Evolutionary conservation across 495 filamentous ascomycete genomes (phyloP).

Genomic region (Aspergillus bertholletiae): DNA sequence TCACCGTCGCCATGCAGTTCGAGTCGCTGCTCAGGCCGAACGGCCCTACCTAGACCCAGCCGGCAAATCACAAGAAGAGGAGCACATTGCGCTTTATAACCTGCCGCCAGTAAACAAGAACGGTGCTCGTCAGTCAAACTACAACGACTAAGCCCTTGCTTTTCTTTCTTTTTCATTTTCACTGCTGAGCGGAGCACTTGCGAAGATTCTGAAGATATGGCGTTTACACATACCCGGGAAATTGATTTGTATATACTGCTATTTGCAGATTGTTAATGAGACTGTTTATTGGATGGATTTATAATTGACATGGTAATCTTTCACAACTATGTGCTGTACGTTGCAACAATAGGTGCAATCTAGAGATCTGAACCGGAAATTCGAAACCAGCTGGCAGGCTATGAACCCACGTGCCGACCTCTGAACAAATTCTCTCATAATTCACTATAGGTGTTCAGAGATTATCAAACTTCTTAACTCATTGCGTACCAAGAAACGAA

Average conservation of each 20-base stretch:
- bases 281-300: neutral
- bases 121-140: constrained; percentile 57
- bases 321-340: neutral
- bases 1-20: constrained; percentile 59
- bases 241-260: neutral
- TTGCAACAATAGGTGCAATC: neutral
- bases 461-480: no score
- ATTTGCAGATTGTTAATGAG: neutral
- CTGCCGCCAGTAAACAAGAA: constrained; percentile 57
- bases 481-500: neutral
- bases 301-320: neutral
- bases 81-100: constrained; percentile 44
- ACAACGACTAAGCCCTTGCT: constrained; percentile 64
- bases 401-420: neutral
- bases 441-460: no score
- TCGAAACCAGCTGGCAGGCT: neutral
- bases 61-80: constrained; percentile 59
- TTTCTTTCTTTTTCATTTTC: neutral
- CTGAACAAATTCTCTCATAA: neutral
- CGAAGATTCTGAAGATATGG: neutral
- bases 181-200: neutral
- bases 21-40: constrained; percentile 58
- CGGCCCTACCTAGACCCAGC: constrained; percentile 48
- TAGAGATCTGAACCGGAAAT: neutral
- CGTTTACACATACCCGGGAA: constrained; percentile 3